Percentiles rank a stretch among this genome's conserved stretches.
These are phyloP conservation scores for Penicillium sclerotigenum DNA, from an alignment of 2,329 filamentous ascomycete genomes.

Conservation along the genomic window DNA sequence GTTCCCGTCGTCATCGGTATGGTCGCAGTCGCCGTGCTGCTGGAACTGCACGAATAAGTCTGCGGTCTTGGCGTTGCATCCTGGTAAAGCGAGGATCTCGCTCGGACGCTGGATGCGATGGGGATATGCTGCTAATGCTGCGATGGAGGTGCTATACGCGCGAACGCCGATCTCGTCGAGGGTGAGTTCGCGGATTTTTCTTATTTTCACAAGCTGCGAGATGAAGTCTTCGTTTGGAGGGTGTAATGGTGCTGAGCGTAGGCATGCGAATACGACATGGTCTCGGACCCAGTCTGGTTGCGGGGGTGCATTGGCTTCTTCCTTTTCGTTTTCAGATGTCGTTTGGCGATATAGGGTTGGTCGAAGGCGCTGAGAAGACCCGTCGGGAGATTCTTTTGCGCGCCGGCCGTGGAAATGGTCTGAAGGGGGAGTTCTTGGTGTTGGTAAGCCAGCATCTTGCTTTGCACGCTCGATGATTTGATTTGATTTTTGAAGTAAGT, in stretches of 20 bases:
- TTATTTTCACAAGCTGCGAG: constrained; percentile 68
- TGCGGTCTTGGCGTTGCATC: constrained; percentile 77
- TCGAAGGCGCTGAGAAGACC: constrained; percentile 26
- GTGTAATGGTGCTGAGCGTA: constrained; percentile 68
- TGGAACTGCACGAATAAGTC: constrained; percentile 74
- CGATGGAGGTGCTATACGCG: constrained; percentile 85
- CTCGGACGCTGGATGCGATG: constrained; percentile 47
- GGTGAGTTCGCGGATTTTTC: constrained; percentile 65
- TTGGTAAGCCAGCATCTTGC: constrained; percentile 41
- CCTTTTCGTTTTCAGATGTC: constrained; percentile 78
- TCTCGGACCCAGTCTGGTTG: constrained; percentile 68
- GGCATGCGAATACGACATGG: constrained; percentile 70
- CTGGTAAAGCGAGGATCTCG: constrained; percentile 60
- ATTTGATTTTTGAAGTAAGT: constrained; percentile 8
- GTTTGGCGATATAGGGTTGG: constrained; percentile 62
- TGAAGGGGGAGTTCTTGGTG: constrained; percentile 1
- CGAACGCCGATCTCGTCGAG: constrained; percentile 76
- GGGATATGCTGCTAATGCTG: constrained; percentile 78
- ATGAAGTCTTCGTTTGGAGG: constrained; percentile 76
- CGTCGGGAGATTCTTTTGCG: constrained; percentile 21
- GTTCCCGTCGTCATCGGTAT: constrained; percentile 47
- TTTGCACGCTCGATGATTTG: constrained; percentile 55
- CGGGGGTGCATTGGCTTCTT: constrained; percentile 58
- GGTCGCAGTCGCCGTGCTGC: constrained; percentile 30
- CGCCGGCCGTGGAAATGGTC: constrained; percentile 20